Evolutionary conservation across 2,329 filamentous ascomycete genomes (phyloP).

Genomic region (Xylaria sp.): DNA sequence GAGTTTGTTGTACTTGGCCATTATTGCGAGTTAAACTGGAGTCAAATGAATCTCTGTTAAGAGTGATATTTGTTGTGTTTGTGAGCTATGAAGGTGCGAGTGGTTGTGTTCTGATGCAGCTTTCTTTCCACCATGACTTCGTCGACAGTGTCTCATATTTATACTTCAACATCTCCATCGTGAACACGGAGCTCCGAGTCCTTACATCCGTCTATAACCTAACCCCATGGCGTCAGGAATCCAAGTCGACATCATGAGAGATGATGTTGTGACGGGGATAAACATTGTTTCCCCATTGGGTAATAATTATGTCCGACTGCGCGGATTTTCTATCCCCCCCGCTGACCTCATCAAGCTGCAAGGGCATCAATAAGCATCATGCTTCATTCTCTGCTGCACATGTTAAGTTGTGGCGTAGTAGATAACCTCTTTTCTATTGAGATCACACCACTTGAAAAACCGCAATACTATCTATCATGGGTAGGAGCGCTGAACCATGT

Average conservation of each 20-base stretch:
- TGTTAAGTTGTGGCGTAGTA: not conserved
- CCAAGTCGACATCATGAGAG: not conserved
- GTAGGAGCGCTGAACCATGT: not conserved
- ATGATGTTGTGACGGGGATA: not conserved
- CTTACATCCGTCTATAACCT: not conserved
- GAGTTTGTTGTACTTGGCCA: constrained; percentile 49
- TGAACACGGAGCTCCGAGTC: not conserved
- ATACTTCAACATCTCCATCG: constrained; percentile 1
- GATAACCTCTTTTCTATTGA: not conserved
- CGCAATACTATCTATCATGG: not conserved
- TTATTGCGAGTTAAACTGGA: constrained; percentile 19
- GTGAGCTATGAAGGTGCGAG: not conserved
- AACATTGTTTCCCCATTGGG: not conserved
- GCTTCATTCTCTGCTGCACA: not conserved
- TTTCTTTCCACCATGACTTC: not conserved
- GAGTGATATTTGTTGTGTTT: not conserved
- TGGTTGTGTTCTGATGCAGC: not conserved
- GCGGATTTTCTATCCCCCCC: too few relatives aligned
- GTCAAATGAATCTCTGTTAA: not conserved
- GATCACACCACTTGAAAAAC: not conserved
- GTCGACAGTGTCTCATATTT: not conserved
- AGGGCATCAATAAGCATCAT: not conserved
- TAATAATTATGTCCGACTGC: not conserved
- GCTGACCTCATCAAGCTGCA: not conserved
- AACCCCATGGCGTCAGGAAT: not conserved